Percentiles rank a stretch among this genome's conserved stretches.
phyloP scores from a whole-genome alignment of 371 early-diverging fungal genomes.

The Actinomortierella ambigua region DNA sequence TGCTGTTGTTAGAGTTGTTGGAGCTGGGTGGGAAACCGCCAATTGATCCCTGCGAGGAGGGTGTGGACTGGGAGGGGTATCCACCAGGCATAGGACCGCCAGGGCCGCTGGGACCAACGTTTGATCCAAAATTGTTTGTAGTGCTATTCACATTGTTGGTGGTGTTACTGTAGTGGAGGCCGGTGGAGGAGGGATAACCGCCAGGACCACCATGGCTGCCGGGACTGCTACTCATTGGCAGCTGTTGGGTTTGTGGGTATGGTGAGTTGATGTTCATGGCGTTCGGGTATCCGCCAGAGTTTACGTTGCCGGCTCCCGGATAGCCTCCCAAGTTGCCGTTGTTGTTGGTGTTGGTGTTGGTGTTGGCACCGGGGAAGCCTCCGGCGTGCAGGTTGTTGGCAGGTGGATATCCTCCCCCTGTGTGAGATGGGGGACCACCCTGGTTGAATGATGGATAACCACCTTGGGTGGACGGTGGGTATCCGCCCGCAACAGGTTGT shows the following conservation, averaged over 20 bases:
- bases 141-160: conserved; percentile 12
- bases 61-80: conserved; percentile 15
- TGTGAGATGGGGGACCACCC: conserved; percentile 19
- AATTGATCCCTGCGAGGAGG: not conserved
- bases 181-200: conserved; percentile 7
- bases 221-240: conserved; percentile 11
- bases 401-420: not conserved
- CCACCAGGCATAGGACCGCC: not conserved
- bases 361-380: conserved; percentile 6
- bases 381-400: conserved; percentile 7
- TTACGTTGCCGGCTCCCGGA: conserved; percentile 6
- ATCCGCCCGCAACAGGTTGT: conserved; percentile 15
- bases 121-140: not conserved
- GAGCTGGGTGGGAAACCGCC: conserved; percentile 1
- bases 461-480: conserved; percentile 15
- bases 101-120: conserved; percentile 10
- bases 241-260: conserved; percentile 17
- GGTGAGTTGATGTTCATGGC: conserved; percentile 9
- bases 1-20: conserved; percentile 13
- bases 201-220: conserved; percentile 9
- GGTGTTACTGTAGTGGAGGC: conserved; percentile 7
- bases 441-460: not conserved
- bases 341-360: conserved; percentile 17
- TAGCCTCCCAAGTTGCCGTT: not conserved
- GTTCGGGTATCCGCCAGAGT: conserved; percentile 5